These are phyloP conservation scores for Spathaspora girioi DNA, from an alignment of 805 yeast genomes.

Conservation along the genomic window DNA sequence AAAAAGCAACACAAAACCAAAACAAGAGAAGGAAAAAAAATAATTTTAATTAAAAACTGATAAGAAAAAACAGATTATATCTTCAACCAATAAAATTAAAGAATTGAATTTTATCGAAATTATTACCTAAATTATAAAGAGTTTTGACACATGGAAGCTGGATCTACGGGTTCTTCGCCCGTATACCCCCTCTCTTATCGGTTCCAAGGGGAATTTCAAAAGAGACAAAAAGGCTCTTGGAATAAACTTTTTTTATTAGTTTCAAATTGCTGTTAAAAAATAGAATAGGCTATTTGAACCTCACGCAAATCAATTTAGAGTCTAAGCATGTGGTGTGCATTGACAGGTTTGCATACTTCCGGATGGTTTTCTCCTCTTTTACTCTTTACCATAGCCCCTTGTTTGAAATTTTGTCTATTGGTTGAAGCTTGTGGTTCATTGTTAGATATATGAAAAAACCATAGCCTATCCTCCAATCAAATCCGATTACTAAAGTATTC, in stretches of 20 bases:
- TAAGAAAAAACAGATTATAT: background rate
- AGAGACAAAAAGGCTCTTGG: background rate
- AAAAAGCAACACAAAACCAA: background rate
- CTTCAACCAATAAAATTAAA: background rate
- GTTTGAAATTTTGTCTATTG: background rate
- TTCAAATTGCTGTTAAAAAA: background rate
- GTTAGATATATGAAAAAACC: background rate
- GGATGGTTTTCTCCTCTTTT: too few relatives aligned
- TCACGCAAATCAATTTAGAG: too few relatives aligned
- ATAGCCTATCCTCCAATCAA: background rate
- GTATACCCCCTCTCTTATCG: background rate
- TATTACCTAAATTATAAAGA: background rate
- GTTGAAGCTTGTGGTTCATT: background rate
- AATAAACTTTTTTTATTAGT: background rate
- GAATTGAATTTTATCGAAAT: background rate
- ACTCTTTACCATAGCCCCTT: too few relatives aligned
- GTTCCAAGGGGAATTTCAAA: background rate
- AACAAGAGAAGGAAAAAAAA: background rate
- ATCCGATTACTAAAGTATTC: background rate
- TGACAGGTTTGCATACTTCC: too few relatives aligned
- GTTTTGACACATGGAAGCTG: background rate
- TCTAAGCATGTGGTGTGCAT: too few relatives aligned
- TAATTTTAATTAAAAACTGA: background rate
- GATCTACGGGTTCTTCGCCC: background rate
- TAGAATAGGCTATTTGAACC: background rate